Percentiles rank a stretch among this genome's conserved stretches.
These are phyloP conservation scores for Butyriboletus loyo DNA, from an alignment of 768 basidiomycete genomes.

Conservation along the genomic window DNA sequence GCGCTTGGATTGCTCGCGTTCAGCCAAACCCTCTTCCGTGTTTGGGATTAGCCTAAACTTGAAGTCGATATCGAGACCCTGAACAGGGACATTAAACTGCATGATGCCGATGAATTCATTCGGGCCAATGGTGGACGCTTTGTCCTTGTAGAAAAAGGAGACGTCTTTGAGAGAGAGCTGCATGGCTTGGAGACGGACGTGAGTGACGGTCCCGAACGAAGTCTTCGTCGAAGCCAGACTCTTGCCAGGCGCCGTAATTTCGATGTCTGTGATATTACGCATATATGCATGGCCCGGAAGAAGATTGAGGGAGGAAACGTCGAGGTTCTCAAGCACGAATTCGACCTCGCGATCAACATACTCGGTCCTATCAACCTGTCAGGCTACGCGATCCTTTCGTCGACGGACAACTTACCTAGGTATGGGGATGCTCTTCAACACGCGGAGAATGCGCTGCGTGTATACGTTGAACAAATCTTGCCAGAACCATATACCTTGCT, in stretches of 20 bases:
- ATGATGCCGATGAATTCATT: conserved; percentile 60
- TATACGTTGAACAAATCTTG: conserved; percentile 81
- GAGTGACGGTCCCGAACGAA: conserved; percentile 60
- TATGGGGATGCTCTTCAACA: conserved; percentile 63
- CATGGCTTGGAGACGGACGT: conserved; percentile 61
- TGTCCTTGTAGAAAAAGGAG: conserved; percentile 74
- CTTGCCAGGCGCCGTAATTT: conserved; percentile 43
- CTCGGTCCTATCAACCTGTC: conserved; percentile 49
- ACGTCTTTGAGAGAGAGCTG: conserved; percentile 62
- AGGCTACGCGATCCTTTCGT: neutral
- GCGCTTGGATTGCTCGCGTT: conserved; percentile 44
- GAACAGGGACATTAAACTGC: conserved; percentile 57
- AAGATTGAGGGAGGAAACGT: conserved; percentile 62
- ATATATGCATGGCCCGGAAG: conserved; percentile 70
- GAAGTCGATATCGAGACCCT: conserved; percentile 68
- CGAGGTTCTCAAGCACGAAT: conserved; percentile 72
- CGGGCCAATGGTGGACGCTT: conserved; percentile 50
- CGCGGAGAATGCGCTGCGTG: conserved; percentile 51
- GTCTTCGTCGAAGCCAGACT: conserved; percentile 39
- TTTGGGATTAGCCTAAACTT: conserved; percentile 62
- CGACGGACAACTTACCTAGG: conserved; percentile 47
- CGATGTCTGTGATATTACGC: conserved; percentile 65
- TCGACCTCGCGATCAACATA: conserved; percentile 67
- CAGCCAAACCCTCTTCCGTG: conserved; percentile 37
- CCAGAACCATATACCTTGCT: conserved; percentile 74